Evolutionary conservation across 2,329 filamentous ascomycete species (phyloP).

Genomic region (Phyllosticta capitalensis): DNA sequence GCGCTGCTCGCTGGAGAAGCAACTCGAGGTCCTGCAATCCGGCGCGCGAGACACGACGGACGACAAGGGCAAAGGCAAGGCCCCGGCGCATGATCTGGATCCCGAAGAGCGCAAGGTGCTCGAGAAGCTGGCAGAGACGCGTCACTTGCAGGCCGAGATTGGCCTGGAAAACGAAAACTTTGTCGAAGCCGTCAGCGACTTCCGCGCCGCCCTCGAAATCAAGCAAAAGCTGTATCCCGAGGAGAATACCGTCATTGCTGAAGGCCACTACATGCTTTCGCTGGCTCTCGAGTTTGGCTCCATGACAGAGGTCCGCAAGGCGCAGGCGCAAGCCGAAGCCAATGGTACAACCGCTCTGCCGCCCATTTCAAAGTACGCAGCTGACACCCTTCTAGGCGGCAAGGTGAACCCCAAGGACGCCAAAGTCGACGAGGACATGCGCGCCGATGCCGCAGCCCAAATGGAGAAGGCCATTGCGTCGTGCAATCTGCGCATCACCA

Average conservation of each 20-base stretch:
- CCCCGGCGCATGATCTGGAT: slow-evolving; percentile 19
- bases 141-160: slow-evolving; percentile 90
- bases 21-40: slow-evolving; percentile 37
- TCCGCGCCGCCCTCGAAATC: slow-evolving; percentile 64
- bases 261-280: slow-evolving; percentile 94
- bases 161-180: slow-evolving; percentile 96
- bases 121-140: slow-evolving; percentile 82
- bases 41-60: slow-evolving; percentile 23
- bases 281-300: slow-evolving; percentile 91
- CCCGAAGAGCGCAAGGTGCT: slow-evolving; percentile 53
- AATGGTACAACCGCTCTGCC: neutral
- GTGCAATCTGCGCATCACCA: slow-evolving; percentile 60
- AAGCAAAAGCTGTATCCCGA: slow-evolving; percentile 70
- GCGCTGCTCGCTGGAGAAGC: slow-evolving; percentile 49
- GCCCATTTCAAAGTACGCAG: neutral
- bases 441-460: slow-evolving; percentile 61
- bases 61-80: slow-evolving; percentile 40
- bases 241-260: slow-evolving; percentile 78
- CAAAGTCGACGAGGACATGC: slow-evolving; percentile 56
- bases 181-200: slow-evolving; percentile 74
- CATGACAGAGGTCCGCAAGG: slow-evolving; percentile 52
- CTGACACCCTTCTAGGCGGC: slow-evolving; percentile 32
- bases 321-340: slow-evolving; percentile 31
- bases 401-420: slow-evolving; percentile 29
- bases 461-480: slow-evolving; percentile 66